Evolutionary conservation across 1,284 basidiomycete species (phyloP).

Genomic region (Boletus smithii): DNA sequence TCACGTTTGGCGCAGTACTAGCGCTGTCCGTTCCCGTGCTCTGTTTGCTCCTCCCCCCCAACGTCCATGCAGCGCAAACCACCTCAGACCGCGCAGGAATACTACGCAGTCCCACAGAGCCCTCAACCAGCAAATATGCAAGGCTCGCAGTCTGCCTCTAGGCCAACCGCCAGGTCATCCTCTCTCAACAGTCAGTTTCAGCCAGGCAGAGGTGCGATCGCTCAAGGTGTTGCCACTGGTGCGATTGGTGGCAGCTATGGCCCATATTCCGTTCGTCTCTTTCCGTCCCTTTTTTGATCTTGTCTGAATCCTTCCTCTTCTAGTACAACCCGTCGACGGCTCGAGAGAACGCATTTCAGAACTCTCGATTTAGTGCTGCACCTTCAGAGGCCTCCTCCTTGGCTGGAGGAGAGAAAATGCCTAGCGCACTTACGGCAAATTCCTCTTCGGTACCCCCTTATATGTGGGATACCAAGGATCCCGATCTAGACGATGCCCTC

Average conservation of each 20-base stretch:
- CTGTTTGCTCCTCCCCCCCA: conserved; percentile 7
- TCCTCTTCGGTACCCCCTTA: conserved; percentile 56
- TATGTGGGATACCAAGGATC: conserved; percentile 69
- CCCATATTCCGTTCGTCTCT: conserved; percentile 66
- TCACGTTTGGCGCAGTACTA: conserved; percentile 22
- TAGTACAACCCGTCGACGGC: conserved; percentile 58
- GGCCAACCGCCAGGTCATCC: conserved; percentile 29
- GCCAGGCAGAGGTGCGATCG: conserved; percentile 50
- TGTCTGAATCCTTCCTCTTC: conserved; percentile 1
- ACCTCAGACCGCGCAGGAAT: conserved; percentile 33
- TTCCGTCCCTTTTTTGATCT: conserved; percentile 1
- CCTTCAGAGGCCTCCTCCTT: conserved; percentile 54
- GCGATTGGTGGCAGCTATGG: conserved; percentile 72
- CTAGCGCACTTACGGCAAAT: conserved; percentile 22
- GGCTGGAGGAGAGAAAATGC: conserved; percentile 42
- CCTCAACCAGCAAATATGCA: conserved; percentile 36
- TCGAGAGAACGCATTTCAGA: conserved; percentile 42
- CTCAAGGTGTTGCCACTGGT: conserved; percentile 69
- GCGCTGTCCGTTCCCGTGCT: conserved; percentile 11
- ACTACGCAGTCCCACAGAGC: conserved; percentile 51
- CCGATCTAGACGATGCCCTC: conserved; percentile 72
- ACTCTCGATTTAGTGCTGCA: conserved; percentile 57
- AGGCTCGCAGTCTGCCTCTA: conserved; percentile 30
- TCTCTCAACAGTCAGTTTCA: conserved; percentile 34
- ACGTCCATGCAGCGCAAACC: conserved; percentile 36